Conservation (phyloP, 2,329 filamentous ascomycete genomes). For the Neopestalotiopsis sp. region DNA sequence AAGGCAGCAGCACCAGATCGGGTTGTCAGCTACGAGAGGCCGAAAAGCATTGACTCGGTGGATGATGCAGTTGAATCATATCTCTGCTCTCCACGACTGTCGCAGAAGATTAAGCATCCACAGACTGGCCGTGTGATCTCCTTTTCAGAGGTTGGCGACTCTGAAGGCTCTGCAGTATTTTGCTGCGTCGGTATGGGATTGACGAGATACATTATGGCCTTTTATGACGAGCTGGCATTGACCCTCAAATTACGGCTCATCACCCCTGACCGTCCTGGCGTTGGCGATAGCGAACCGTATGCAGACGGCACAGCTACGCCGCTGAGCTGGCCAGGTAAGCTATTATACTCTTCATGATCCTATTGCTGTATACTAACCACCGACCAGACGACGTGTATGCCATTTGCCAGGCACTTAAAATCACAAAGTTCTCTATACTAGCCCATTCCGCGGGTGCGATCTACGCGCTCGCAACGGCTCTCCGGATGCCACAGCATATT, state of each 20-base stretch:
- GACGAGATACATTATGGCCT: constrained; percentile 93
- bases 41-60: constrained; percentile 82
- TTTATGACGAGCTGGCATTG: constrained; percentile 93
- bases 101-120: constrained; percentile 86
- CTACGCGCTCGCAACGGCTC: constrained; percentile 91
- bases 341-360: background rate
- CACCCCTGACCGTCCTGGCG: constrained; percentile 90
- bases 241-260: constrained; percentile 90
- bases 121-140: constrained; percentile 88
- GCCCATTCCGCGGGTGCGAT: constrained; percentile 98
- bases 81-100: constrained; percentile 80
- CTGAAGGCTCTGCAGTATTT: constrained; percentile 89
- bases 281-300: constrained; percentile 89
- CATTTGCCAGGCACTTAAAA: constrained; percentile 89
- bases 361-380: constrained; percentile 33
- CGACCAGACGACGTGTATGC: constrained; percentile 79
- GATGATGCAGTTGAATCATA: constrained; percentile 89
- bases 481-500: constrained; percentile 96
- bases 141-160: constrained; percentile 95
- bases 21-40: constrained; percentile 70
- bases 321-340: constrained; percentile 88
- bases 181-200: constrained; percentile 98
- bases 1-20: constrained; percentile 41
- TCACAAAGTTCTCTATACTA: constrained; percentile 94
- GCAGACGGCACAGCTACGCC: constrained; percentile 83